Evolutionary conservation across 768 basidiomycete genomes (phyloP).

Genomic region (Cubamyces lactineus): DNA sequence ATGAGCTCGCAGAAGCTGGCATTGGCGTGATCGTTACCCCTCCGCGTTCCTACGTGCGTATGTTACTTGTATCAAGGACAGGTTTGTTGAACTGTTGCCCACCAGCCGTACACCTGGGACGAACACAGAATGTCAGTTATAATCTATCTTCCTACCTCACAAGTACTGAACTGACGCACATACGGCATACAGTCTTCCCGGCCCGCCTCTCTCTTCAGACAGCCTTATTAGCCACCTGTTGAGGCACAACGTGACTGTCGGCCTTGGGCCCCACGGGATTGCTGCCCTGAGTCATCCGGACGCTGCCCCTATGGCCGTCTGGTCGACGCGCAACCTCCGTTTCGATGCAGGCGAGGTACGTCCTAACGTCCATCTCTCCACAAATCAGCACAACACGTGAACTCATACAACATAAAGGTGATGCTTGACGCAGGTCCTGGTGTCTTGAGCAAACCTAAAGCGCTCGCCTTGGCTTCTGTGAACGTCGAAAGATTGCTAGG

Average conservation of each 20-base stretch:
- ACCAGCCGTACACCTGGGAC: conserved; percentile 62
- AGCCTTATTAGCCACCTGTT: conserved; percentile 56
- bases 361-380: background rate
- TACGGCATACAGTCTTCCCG: conserved; percentile 53
- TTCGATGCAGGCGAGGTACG: conserved; percentile 51
- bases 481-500: conserved; percentile 61
- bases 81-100: too few relatives aligned
- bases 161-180: background rate
- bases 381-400: too few relatives aligned
- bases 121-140: conserved; percentile 57
- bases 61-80: too few relatives aligned
- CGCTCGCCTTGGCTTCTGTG: conserved; percentile 55
- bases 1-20: conserved; percentile 59
- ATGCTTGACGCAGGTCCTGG: conserved; percentile 18
- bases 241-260: conserved; percentile 65
- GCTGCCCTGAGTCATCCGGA: conserved; percentile 14
- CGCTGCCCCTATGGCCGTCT: conserved; percentile 26
- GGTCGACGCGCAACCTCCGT: conserved; percentile 34
- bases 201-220: conserved; percentile 65
- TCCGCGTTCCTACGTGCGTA: conserved; percentile 52
- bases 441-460: conserved; percentile 40
- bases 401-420: background rate
- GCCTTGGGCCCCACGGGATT: conserved; percentile 46
- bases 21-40: conserved; percentile 75
- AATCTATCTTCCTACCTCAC: background rate